Evolutionary conservation across 805 yeast genomes (phyloP).

Genomic region (Pichia heedii): DNA sequence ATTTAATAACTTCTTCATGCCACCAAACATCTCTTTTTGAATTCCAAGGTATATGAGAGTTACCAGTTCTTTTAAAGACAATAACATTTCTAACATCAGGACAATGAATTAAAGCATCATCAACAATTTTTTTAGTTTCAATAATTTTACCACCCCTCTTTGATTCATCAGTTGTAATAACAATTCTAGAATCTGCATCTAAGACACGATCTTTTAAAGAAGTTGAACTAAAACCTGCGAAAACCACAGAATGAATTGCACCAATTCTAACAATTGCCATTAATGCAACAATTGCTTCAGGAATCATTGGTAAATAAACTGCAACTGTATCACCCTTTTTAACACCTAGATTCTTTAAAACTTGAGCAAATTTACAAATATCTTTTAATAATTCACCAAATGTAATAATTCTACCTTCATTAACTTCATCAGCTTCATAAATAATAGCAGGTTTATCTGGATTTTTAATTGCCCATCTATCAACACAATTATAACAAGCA

Average conservation of each 20-base stretch:
- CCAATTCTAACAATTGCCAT: slow-evolving; percentile 75
- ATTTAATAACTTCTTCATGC: slow-evolving; percentile 60
- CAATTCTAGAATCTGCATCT: slow-evolving; percentile 63
- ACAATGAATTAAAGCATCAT: slow-evolving; percentile 62
- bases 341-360: slow-evolving; percentile 56
- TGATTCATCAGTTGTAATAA: slow-evolving; percentile 76
- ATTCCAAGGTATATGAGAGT: slow-evolving; percentile 39
- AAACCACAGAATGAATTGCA: slow-evolving; percentile 77
- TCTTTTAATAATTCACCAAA: slow-evolving; percentile 64
- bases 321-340: slow-evolving; percentile 81
- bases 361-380: slow-evolving; percentile 65
- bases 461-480: slow-evolving; percentile 63
- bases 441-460: slow-evolving; percentile 70
- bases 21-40: slow-evolving; percentile 66
- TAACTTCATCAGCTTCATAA: slow-evolving; percentile 76
- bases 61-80: slow-evolving; percentile 69
- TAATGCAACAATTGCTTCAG: slow-evolving; percentile 67
- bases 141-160: slow-evolving; percentile 77
- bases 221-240: slow-evolving; percentile 76
- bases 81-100: slow-evolving; percentile 62
- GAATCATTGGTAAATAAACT: slow-evolving; percentile 79
- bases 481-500: slow-evolving; percentile 76
- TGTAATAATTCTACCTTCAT: slow-evolving; percentile 51
- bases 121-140: slow-evolving; percentile 74
- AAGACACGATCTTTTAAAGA: slow-evolving; percentile 63